Evolutionary conservation across 805 yeast species (phyloP).

Genomic region (Zygosaccharomyces bisporus): DNA sequence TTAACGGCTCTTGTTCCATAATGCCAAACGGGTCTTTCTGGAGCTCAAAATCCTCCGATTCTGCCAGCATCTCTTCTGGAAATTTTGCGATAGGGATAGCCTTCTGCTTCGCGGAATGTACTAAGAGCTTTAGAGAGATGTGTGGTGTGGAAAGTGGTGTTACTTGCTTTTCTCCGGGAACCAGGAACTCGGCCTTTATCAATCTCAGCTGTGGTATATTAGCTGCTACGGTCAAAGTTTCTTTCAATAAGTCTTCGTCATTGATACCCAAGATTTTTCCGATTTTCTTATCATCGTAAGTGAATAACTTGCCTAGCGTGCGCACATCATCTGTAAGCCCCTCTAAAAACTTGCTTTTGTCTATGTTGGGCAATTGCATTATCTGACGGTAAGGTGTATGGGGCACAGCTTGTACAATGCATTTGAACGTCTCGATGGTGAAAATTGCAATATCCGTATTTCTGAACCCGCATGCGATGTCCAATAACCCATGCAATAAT

Average conservation of each 20-base stretch:
- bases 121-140: slow-evolving; percentile 67
- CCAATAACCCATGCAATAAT: slow-evolving; percentile 66
- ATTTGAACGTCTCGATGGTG: slow-evolving; percentile 63
- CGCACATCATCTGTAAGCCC: slow-evolving; percentile 38
- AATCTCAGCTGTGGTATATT: slow-evolving; percentile 67
- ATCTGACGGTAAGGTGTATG: slow-evolving; percentile 55
- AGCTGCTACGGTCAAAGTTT: slow-evolving; percentile 53
- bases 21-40: slow-evolving; percentile 67
- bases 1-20: slow-evolving; percentile 61
- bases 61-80: slow-evolving; percentile 39
- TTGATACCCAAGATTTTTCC: slow-evolving; percentile 53
- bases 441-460: slow-evolving; percentile 58
- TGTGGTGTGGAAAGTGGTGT: slow-evolving; percentile 73
- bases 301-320: slow-evolving; percentile 67
- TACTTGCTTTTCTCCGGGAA: slow-evolving; percentile 76
- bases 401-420: slow-evolving; percentile 71
- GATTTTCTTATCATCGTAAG: slow-evolving; percentile 53
- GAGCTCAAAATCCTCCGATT: slow-evolving; percentile 60
- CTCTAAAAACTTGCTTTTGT: slow-evolving; percentile 41
- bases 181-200: slow-evolving; percentile 67
- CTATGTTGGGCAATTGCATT: slow-evolving; percentile 77
- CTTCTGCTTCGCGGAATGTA: slow-evolving; percentile 69
- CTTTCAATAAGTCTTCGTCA: slow-evolving; percentile 43
- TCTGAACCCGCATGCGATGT: slow-evolving; percentile 78
- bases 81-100: slow-evolving; percentile 42